These are phyloP conservation scores for Leptomonas seymouri DNA, from an alignment of 208 protist genomes.

Conservation along the genomic window DNA sequence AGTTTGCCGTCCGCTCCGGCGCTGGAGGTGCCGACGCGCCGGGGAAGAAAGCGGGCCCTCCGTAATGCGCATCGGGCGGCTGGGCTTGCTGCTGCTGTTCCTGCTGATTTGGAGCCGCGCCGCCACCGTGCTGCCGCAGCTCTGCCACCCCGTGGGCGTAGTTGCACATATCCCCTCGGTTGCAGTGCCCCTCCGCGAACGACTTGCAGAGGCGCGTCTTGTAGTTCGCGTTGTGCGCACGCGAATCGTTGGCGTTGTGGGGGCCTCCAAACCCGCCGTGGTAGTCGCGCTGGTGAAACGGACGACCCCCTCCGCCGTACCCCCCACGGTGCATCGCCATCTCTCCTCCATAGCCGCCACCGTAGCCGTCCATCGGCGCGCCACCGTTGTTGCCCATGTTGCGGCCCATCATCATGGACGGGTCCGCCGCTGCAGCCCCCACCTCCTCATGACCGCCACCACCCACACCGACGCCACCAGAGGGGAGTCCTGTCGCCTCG, in stretches of 20 bases:
- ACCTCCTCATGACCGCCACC: conserved; percentile 3
- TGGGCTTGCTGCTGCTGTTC: conserved; percentile 13
- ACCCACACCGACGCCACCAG: conserved; percentile 2
- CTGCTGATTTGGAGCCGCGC: neutral
- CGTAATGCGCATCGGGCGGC: neutral
- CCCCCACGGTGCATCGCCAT: neutral
- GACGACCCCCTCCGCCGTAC: neutral
- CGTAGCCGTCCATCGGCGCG: conserved; percentile 20
- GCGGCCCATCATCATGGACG: neutral
- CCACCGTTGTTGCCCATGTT: neutral
- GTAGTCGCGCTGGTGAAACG: conserved; percentile 8
- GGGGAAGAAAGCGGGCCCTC: neutral
- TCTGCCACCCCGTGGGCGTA: conserved; percentile 79
- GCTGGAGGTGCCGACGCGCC: neutral
- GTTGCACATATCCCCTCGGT: conserved; percentile 71
- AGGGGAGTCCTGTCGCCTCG: conserved; percentile 31
- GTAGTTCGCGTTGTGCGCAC: conserved; percentile 36
- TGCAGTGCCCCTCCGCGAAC: conserved; percentile 75
- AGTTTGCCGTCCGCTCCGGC: conserved; percentile 26
- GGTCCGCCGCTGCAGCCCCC: neutral
- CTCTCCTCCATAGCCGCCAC: conserved; percentile 11
- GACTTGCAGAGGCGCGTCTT: conserved; percentile 81
- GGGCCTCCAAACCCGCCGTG: conserved; percentile 2
- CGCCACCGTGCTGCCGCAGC: conserved; percentile 36
- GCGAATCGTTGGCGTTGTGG: neutral